phyloP scores from a whole-genome alignment of 441 rosid genomes.

The Theobroma grandiflorum region DNA sequence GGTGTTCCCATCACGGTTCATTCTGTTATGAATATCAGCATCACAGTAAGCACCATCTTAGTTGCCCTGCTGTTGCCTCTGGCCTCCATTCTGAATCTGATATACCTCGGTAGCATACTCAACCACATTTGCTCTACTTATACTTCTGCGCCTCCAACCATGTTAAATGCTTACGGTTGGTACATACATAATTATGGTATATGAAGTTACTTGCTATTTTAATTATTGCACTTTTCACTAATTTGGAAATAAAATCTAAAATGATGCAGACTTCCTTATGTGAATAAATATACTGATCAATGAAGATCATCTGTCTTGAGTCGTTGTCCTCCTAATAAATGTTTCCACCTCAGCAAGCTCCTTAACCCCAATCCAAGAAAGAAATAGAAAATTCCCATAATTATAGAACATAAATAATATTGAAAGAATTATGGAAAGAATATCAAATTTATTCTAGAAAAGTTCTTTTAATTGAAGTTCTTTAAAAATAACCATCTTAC shows the following conservation, averaged over 20 bases:
- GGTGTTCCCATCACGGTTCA: neutral
- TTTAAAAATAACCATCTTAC: too few species aligned
- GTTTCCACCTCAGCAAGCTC: neutral
- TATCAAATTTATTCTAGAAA: neutral
- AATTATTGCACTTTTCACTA: neutral
- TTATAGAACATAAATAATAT: too few species aligned
- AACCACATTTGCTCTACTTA: neutral
- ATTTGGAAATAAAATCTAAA: neutral
- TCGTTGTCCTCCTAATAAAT: neutral
- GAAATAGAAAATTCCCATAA: neutral
- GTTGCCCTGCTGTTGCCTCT: neutral
- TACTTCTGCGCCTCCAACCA: neutral
- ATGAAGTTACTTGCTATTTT: too few species aligned
- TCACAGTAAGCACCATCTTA: neutral
- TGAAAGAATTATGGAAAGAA: neutral
- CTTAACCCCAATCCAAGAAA: too few species aligned
- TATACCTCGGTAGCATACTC: neutral
- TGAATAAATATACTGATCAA: neutral
- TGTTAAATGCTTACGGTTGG: neutral
- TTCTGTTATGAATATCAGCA: neutral
- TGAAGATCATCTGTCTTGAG: neutral
- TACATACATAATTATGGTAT: too few species aligned
- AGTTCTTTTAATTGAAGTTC: neutral
- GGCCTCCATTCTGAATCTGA: neutral
- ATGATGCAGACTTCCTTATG: too few species aligned